Evolutionary conservation across 2,329 filamentous ascomycete genomes (phyloP).

Genomic region (Aspergillus vadensis): DNA sequence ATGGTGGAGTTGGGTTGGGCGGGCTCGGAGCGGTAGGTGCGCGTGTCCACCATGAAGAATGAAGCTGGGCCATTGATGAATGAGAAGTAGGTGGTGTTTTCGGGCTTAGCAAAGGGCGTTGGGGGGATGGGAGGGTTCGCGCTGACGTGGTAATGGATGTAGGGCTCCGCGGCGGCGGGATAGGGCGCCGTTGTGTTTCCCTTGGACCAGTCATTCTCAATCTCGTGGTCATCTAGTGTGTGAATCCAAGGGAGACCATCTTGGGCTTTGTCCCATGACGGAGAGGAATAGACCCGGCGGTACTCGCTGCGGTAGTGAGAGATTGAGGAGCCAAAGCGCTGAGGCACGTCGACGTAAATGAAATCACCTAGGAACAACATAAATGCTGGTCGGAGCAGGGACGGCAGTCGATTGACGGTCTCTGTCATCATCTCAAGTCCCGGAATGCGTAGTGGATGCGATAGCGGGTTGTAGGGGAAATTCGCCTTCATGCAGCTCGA

Average conservation of each 20-base stretch:
- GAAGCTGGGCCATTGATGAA: constrained; percentile 88
- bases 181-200: constrained; percentile 80
- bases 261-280: constrained; percentile 72
- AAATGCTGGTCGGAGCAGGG: constrained; percentile 52
- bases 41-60: constrained; percentile 93
- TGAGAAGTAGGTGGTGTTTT: constrained; percentile 77
- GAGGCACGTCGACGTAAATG: constrained; percentile 72
- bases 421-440: constrained; percentile 76
- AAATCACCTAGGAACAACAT: constrained; percentile 62
- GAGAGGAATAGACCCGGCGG: constrained; percentile 90
- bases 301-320: constrained; percentile 89
- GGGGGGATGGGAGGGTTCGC: constrained; percentile 72
- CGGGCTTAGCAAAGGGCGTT: constrained; percentile 54
- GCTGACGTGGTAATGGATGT: constrained; percentile 79
- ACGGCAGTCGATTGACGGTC: constrained; percentile 69
- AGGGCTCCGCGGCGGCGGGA: constrained; percentile 77
- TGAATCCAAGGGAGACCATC: constrained; percentile 92
- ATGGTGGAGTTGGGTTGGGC: constrained; percentile 71
- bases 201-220: constrained; percentile 84
- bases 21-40: constrained; percentile 71
- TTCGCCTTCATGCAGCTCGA: constrained; percentile 91
- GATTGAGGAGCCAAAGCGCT: constrained; percentile 69
- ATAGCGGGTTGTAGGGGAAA: constrained; percentile 83
- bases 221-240: constrained; percentile 95
- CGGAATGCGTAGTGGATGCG: constrained; percentile 78